A percentile compares a stretch with the other conserved stretches of the same genome.
phyloP scores from a whole-genome alignment of 1,284 basidiomycete species.

The Fomitiporia mediterranea region DNA sequence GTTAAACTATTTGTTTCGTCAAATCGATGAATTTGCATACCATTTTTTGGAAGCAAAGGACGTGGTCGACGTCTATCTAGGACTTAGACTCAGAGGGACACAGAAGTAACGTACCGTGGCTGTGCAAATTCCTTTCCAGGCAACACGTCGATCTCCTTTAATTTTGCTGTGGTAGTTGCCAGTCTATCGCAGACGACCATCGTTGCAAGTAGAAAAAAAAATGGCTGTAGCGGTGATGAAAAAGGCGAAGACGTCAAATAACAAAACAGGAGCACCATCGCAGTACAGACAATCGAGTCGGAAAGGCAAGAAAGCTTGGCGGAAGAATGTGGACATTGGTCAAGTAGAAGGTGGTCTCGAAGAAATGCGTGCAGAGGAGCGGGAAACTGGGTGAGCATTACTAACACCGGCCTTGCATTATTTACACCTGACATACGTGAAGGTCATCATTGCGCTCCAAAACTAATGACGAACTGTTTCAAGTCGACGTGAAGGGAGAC shows the following conservation, averaged over 20 bases:
- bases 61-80: neutral
- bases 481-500: constrained; percentile 77
- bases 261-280: constrained; percentile 41
- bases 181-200: no score
- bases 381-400: constrained; percentile 62
- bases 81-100: neutral
- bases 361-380: constrained; percentile 69
- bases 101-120: neutral
- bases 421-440: constrained; percentile 12
- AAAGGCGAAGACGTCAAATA: constrained; percentile 23
- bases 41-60: neutral
- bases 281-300: constrained; percentile 70
- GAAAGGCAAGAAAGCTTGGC: constrained; percentile 89
- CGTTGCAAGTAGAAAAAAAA: neutral
- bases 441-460: constrained; percentile 60
- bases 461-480: constrained; percentile 70
- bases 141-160: no score
- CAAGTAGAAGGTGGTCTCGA: constrained; percentile 75
- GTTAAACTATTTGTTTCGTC: neutral
- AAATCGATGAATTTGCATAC: neutral
- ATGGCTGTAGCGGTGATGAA: constrained; percentile 6
- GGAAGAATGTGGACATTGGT: constrained; percentile 85
- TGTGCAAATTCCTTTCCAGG: neutral
- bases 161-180: no score
- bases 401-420: constrained; percentile 1